phyloP scores from a whole-genome alignment of 805 yeast species.

The Candida pseudoglaebosa region DNA sequence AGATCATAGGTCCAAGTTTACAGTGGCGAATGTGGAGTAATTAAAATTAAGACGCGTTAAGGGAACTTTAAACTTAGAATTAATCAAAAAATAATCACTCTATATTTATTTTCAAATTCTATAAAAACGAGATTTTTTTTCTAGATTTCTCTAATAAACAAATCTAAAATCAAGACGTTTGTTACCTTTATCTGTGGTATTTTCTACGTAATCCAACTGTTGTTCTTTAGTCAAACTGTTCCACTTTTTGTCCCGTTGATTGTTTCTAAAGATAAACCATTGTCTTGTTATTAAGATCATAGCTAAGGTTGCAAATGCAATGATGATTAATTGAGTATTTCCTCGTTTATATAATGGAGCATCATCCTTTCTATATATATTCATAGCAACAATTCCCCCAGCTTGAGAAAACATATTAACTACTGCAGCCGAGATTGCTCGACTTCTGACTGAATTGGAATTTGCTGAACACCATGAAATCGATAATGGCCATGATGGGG shows the following conservation, averaged over 20 bases:
- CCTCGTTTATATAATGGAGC: conserved; percentile 60
- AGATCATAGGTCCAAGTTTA: too few species aligned
- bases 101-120: too few species aligned
- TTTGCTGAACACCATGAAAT: conserved; percentile 62
- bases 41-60: too few species aligned
- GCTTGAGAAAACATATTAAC: conserved; percentile 64
- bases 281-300: conserved; percentile 25
- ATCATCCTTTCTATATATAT: conserved; percentile 56
- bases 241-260: conserved; percentile 48
- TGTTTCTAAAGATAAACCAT: conserved; percentile 42
- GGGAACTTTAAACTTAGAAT: too few species aligned
- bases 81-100: too few species aligned
- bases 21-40: too few species aligned
- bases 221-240: conserved; percentile 45
- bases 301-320: conserved; percentile 28
- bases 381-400: conserved; percentile 49
- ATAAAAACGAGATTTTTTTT: neutral
- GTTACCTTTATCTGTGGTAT: conserved; percentile 52
- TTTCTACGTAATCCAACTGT: conserved; percentile 41
- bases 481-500: conserved; percentile 51
- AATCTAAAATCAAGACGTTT: conserved; percentile 50
- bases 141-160: conserved; percentile 21
- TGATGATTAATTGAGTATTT: conserved; percentile 39
- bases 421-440: conserved; percentile 63
- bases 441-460: conserved; percentile 56